Percentiles rank a stretch among this genome's conserved stretches.
Evolutionary conservation across 495 filamentous ascomycete species (phyloP).

Genomic region (Clavariopsis aquatica): DNA sequence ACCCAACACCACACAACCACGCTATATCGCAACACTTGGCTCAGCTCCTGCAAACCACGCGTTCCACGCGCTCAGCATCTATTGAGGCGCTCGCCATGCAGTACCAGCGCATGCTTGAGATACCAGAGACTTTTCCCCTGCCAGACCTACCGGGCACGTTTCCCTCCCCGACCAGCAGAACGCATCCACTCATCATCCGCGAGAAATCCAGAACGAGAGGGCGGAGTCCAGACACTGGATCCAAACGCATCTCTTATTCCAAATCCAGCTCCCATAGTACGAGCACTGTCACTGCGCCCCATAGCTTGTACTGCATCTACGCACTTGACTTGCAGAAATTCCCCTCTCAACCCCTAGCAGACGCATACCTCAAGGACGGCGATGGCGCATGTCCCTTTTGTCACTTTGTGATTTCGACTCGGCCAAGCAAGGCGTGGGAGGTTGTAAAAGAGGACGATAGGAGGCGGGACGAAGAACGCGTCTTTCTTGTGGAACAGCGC

Average conservation of each 20-base stretch:
- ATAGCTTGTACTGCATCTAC: constrained; percentile 26
- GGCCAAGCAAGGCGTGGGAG: constrained; percentile 22
- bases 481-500: constrained; percentile 19
- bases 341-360: constrained; percentile 15
- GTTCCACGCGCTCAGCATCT: constrained; percentile 13
- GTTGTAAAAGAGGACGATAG: constrained; percentile 20
- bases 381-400: constrained; percentile 31
- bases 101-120: constrained; percentile 28
- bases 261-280: constrained; percentile 2
- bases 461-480: background rate
- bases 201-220: constrained; percentile 4
- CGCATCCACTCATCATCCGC: constrained; percentile 5
- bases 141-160: background rate
- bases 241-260: background rate
- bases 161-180: background rate
- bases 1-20: background rate
- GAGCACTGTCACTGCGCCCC: background rate
- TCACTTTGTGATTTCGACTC: constrained; percentile 11
- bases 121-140: background rate
- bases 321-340: constrained; percentile 26
- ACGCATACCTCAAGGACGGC: constrained; percentile 20
- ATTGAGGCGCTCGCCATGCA: constrained; percentile 23
- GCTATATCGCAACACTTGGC: constrained; percentile 14
- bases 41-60: constrained; percentile 23
- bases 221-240: background rate